Percentiles rank a stretch among this genome's conserved stretches.
phyloP scores from a whole-genome alignment of 1,284 basidiomycete species.

The Sphagnurus paluster region DNA sequence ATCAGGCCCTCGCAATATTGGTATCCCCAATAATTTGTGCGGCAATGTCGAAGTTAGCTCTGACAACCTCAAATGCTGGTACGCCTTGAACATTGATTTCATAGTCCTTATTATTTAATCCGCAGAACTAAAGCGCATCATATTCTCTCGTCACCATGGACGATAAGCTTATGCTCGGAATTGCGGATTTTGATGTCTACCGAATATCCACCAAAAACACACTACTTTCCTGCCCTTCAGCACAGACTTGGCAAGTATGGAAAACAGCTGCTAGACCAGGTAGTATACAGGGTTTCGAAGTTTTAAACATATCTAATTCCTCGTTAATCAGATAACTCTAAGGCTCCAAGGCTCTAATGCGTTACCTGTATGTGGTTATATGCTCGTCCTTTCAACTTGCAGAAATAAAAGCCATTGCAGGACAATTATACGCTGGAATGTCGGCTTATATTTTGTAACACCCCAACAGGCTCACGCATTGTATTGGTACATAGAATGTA shows the following conservation, averaged over 20 bases:
- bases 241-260: conserved; percentile 20
- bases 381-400: no score
- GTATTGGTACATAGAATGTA: conserved; percentile 13
- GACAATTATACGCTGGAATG: conserved; percentile 1
- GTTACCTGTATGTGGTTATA: neutral
- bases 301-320: no score
- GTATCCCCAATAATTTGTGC: conserved; percentile 48
- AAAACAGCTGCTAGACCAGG: conserved; percentile 22
- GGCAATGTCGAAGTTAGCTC: conserved; percentile 43
- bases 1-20: conserved; percentile 50
- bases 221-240: conserved; percentile 23
- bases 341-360: neutral
- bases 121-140: conserved; percentile 26
- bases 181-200: conserved; percentile 22
- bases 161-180: conserved; percentile 37
- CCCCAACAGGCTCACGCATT: conserved; percentile 14
- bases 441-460: conserved; percentile 15
- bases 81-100: conserved; percentile 15
- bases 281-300: no score
- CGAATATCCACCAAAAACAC: conserved; percentile 4
- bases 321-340: conserved; percentile 5
- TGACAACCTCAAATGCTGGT: conserved; percentile 33
- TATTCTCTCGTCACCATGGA: conserved; percentile 49
- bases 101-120: neutral
- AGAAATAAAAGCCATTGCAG: neutral